These are phyloP conservation scores for Fusarium nygamai DNA, from an alignment of 2,329 filamentous ascomycete genomes.

Conservation along the genomic window DNA sequence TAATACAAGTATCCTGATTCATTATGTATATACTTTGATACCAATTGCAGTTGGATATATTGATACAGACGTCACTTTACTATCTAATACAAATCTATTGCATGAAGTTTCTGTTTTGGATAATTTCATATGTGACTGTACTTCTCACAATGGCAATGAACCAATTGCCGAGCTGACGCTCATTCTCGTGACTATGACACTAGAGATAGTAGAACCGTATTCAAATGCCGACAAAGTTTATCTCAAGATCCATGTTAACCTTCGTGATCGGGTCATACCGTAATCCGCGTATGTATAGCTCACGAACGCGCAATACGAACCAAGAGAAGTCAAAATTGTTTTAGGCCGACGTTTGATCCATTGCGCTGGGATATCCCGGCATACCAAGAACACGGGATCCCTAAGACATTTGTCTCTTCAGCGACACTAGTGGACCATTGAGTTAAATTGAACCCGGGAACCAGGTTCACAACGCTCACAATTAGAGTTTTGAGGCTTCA, in stretches of 20 bases:
- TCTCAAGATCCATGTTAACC: not conserved
- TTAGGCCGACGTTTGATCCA: not conserved
- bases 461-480: not conserved
- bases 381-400: not conserved
- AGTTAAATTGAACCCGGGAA: not conserved
- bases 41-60: not conserved
- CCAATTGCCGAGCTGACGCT: not conserved
- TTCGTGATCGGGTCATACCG: not conserved
- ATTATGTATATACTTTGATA: slow-evolving; percentile 16
- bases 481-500: slow-evolving; percentile 7
- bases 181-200: not conserved
- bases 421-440: not conserved
- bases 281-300: not conserved
- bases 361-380: not conserved
- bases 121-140: not conserved
- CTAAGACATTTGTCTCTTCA: not conserved
- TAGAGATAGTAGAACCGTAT: too few relatives aligned
- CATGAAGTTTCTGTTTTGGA: not conserved
- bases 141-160: not conserved
- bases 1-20: not conserved
- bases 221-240: slow-evolving; percentile 3
- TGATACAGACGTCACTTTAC: not conserved
- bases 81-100: slow-evolving; percentile 6
- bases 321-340: not conserved
- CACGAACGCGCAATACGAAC: not conserved